phyloP scores from a whole-genome alignment of 1,139 yeast genomes.

The Zygoascus hellenicus region DNA sequence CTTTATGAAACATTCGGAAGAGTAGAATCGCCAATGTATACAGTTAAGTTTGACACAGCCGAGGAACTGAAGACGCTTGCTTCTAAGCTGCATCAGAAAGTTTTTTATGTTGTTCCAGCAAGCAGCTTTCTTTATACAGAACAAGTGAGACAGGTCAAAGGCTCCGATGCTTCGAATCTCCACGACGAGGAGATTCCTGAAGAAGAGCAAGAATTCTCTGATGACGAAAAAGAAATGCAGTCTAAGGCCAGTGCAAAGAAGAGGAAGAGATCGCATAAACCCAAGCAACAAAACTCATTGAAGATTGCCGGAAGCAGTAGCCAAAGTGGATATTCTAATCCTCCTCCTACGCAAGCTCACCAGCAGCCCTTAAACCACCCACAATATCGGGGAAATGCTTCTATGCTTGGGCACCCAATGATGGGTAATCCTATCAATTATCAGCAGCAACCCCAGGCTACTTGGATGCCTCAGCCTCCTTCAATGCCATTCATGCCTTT shows the following conservation, averaged over 20 bases:
- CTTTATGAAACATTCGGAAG: conserved; percentile 89
- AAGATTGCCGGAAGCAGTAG: neutral
- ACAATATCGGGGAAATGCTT: neutral
- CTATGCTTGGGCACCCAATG: conserved; percentile 16
- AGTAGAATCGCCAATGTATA: conserved; percentile 73
- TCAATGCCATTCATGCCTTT: neutral
- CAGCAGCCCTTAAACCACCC: conserved; percentile 12
- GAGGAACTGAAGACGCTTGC: conserved; percentile 46
- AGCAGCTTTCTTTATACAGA: conserved; percentile 78
- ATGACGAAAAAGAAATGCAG: conserved; percentile 71
- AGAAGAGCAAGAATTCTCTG: conserved; percentile 92
- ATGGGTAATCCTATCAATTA: conserved; percentile 8
- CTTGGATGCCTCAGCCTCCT: neutral
- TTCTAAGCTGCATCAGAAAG: conserved; percentile 50
- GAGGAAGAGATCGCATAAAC: conserved; percentile 33
- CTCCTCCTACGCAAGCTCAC: conserved; percentile 10
- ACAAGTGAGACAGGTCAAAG: conserved; percentile 60
- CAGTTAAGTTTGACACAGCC: conserved; percentile 58
- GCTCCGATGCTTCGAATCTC: conserved; percentile 92
- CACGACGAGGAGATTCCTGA: conserved; percentile 92
- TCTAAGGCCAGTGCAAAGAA: conserved; percentile 56
- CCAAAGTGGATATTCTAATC: neutral
- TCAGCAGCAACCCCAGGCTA: conserved; percentile 5
- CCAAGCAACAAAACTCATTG: conserved; percentile 21
- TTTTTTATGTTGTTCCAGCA: conserved; percentile 72